These are phyloP conservation scores for Pisolithus microcarpus DNA, from an alignment of 768 basidiomycete species.

Conservation along the genomic window DNA sequence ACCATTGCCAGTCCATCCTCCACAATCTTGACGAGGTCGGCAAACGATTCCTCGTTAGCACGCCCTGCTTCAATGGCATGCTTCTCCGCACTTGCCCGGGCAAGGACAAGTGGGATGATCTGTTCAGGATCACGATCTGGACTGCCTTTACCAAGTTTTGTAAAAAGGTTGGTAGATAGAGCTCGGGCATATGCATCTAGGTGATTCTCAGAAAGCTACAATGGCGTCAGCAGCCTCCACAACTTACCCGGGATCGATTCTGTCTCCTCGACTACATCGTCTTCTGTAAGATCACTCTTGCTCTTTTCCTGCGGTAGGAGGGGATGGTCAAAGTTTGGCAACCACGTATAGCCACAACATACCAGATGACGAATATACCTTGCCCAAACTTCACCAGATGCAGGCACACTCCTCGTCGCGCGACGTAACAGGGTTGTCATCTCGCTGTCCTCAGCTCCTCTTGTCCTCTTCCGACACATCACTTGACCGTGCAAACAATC, in stretches of 20 bases:
- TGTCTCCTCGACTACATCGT: conserved; percentile 12
- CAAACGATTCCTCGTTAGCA: conserved; percentile 46
- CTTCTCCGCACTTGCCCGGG: conserved; percentile 59
- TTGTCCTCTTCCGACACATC: conserved; percentile 35
- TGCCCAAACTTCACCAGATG: conserved; percentile 73
- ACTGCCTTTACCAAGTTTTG: conserved; percentile 18
- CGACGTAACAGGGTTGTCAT: conserved; percentile 43
- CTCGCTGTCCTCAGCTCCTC: conserved; percentile 35
- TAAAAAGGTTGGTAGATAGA: conserved; percentile 46
- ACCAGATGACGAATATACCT: conserved; percentile 70
- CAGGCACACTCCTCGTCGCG: conserved; percentile 67
- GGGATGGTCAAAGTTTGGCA: neutral
- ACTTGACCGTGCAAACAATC: neutral
- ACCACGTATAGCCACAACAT: conserved; percentile 11
- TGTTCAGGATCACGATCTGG: conserved; percentile 50
- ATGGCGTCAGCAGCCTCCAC: neutral
- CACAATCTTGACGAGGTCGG: conserved; percentile 48
- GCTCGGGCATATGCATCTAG: conserved; percentile 55
- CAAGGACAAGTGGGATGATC: conserved; percentile 54
- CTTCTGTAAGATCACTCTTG: conserved; percentile 7
- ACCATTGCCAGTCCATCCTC: conserved; percentile 60
- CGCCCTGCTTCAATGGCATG: conserved; percentile 42
- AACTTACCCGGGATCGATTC: conserved; percentile 23
- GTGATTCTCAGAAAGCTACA: neutral
- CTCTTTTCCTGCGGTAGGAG: conserved; percentile 15